phyloP scores from a whole-genome alignment of 805 yeast species.

The Pichia pseudocactophila region DNA sequence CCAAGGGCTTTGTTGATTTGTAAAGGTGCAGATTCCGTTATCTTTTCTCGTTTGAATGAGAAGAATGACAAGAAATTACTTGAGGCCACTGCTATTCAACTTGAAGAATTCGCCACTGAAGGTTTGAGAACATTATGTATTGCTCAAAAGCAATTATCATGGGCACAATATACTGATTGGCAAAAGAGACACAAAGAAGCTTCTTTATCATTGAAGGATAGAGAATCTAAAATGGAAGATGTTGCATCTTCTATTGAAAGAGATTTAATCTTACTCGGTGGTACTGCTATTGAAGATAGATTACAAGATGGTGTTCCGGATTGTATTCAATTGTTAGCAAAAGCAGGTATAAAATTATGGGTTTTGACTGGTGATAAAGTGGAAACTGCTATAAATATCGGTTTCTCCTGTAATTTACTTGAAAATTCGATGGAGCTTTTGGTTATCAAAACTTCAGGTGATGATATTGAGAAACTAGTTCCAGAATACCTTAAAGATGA shows the following conservation, averaged over 20 bases:
- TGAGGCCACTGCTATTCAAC: constrained; percentile 59
- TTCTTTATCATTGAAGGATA: constrained; percentile 45
- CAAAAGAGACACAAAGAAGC: constrained; percentile 54
- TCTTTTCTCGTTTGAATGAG: constrained; percentile 52
- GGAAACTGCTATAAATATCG: constrained; percentile 85
- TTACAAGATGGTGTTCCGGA: constrained; percentile 84
- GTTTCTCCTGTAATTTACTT: constrained; percentile 72
- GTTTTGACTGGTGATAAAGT: constrained; percentile 83
- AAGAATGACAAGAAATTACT: constrained; percentile 37
- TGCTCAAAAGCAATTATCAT: constrained; percentile 57
- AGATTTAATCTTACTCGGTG: constrained; percentile 60
- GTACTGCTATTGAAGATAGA: constrained; percentile 82
- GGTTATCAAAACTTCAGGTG: constrained; percentile 52
- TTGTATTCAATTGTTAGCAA: constrained; percentile 55
- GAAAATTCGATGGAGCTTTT: constrained; percentile 70
- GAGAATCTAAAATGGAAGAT: constrained; percentile 66
- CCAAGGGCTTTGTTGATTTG: constrained; percentile 61
- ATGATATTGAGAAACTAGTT: constrained; percentile 40
- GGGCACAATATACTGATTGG: constrained; percentile 60
- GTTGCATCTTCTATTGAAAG: constrained; percentile 69
- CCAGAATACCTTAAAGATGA: constrained; percentile 21
- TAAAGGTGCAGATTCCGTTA: constrained; percentile 81
- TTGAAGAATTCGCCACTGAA: constrained; percentile 74
- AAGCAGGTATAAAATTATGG: constrained; percentile 81
- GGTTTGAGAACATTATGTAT: constrained; percentile 78